Percentiles rank a stretch among this genome's conserved stretches.
These are phyloP conservation scores for Fusarium algeriense DNA, from an alignment of 2,329 filamentous ascomycete species.

Conservation along the genomic window DNA sequence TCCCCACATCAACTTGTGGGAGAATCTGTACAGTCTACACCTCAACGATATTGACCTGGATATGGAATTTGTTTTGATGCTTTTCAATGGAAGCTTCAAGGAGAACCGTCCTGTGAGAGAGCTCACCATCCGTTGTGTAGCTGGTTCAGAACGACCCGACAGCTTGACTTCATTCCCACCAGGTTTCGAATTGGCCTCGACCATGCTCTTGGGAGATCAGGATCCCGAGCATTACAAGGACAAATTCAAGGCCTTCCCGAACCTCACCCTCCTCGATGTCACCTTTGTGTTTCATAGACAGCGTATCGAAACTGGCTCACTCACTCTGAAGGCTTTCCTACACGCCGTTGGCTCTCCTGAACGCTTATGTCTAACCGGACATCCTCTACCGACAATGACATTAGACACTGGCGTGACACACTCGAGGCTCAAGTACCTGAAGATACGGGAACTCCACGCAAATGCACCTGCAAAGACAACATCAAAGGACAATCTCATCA, in stretches of 20 bases:
- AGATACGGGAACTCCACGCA: conserved; percentile 4
- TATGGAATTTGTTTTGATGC: conserved; percentile 22
- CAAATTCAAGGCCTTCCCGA: conserved; percentile 28
- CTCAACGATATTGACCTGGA: conserved; percentile 29
- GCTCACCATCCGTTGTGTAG: conserved; percentile 11
- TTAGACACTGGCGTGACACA: conserved; percentile 14
- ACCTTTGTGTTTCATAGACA: not conserved
- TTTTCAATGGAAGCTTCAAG: conserved; percentile 16
- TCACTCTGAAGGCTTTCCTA: conserved; percentile 15
- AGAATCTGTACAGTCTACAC: conserved; percentile 14
- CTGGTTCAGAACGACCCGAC: conserved; percentile 7
- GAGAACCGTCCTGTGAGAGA: conserved; percentile 19
- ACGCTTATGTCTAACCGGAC: conserved; percentile 9
- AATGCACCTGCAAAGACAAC: not conserved
- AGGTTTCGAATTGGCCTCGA: not conserved
- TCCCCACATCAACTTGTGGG: conserved; percentile 23
- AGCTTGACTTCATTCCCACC: not conserved
- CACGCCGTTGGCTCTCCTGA: conserved; percentile 30
- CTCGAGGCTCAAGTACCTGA: conserved; percentile 18
- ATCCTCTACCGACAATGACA: not conserved
- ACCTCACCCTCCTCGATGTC: conserved; percentile 14
- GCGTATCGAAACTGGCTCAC: conserved; percentile 14
- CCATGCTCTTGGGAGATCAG: not conserved
- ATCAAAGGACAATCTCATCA: conserved; percentile 4
- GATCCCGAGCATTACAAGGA: conserved; percentile 18